Evolutionary conservation across 2,329 filamentous ascomycete genomes (phyloP), one percentile per base, ranked within the genome.

Genomic region (Ascochyta rabiei): DNA sequence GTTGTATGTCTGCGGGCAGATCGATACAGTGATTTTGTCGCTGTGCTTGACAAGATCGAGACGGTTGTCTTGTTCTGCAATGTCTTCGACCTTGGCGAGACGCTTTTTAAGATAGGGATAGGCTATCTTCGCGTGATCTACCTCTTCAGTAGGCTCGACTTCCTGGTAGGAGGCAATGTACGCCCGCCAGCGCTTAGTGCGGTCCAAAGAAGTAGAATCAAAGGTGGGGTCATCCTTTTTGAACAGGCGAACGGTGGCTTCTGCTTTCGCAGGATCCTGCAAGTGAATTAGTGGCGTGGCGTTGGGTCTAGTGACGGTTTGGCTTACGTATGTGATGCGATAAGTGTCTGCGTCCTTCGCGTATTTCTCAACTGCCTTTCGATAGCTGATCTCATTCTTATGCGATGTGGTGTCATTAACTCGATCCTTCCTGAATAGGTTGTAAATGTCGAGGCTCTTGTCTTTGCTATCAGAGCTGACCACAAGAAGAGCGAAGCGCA

Each of bases 261-360:
- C 86, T 56, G 82, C 83, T n/a, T 91, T 90, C 55, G 86, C 86
- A 89, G 83, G 73, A 45, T 65, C 53, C 41, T 65, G 23, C 37
- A 35, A 44, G 9, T 7, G 26, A 26, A 59, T 77, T 66, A 78
- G 73, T 45, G 34, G 18, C 47, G 31, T 19, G n/a, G 12, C 1
- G 23, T 28, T 16, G 9, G 1, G 26, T 19, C 5, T 9, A 19
- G 34, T 21, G n/a, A 13, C 6, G 19, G 28, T 7, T 26, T 18
- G 21, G 86, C 91, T 84, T 86, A 97, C 93, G 81, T 89, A 98
- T 71, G 88, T 87, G 62, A 98, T 88, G 44, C 91, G 86, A 75
- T 96, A 98, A 60, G 96, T 85, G 68, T 98, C 93, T 15, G 89
- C 89, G 61, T 98, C 93, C 79, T 96, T 96, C 63, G 95, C 87